These are phyloP conservation scores for Phoma sp. DNA, from an alignment of 2,329 filamentous ascomycete species.

Conservation along the genomic window DNA sequence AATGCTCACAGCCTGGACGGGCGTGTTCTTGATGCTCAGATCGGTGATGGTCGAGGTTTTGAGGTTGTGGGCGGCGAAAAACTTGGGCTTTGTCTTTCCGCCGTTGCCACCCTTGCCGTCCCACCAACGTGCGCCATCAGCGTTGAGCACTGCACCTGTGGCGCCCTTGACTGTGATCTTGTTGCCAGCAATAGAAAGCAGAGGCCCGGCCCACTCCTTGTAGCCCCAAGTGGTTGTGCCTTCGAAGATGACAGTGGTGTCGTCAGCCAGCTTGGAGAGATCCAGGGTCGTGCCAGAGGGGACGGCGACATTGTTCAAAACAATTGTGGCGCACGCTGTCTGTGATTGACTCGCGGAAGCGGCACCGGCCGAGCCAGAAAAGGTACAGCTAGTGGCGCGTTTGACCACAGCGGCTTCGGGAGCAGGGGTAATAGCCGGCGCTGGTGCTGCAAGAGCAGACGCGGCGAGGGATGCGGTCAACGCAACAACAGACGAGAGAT, in stretches of 20 bases:
- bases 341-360: slow-evolving; percentile 56
- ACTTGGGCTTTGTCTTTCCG: slow-evolving; percentile 55
- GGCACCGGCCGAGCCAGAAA: slow-evolving; percentile 54
- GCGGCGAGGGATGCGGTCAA: slow-evolving; percentile 27
- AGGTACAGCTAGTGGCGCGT: slow-evolving; percentile 56
- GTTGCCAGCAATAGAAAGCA: slow-evolving; percentile 64
- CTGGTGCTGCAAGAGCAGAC: slow-evolving; percentile 30
- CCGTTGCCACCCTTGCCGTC: slow-evolving; percentile 53
- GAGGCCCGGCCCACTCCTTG: slow-evolving; percentile 68
- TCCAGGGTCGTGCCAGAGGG: slow-evolving; percentile 65
- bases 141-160: slow-evolving; percentile 61
- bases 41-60: slow-evolving; percentile 57
- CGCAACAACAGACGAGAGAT: slow-evolving; percentile 22
- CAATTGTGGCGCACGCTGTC: slow-evolving; percentile 60
- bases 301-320: slow-evolving; percentile 61
- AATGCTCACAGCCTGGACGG: slow-evolving; percentile 59
- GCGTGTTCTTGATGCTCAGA: slow-evolving; percentile 61
- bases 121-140: slow-evolving; percentile 62
- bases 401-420: slow-evolving; percentile 23
- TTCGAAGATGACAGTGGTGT: slow-evolving; percentile 65
- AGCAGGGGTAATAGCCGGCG: slow-evolving; percentile 30
- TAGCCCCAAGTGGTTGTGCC: slow-evolving; percentile 71
- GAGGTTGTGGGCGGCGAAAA: slow-evolving; percentile 63
- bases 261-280: slow-evolving; percentile 58
- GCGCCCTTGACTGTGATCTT: slow-evolving; percentile 66